phyloP scores from a whole-genome alignment of 495 filamentous ascomycete genomes.

The Cercophora scortea region DNA sequence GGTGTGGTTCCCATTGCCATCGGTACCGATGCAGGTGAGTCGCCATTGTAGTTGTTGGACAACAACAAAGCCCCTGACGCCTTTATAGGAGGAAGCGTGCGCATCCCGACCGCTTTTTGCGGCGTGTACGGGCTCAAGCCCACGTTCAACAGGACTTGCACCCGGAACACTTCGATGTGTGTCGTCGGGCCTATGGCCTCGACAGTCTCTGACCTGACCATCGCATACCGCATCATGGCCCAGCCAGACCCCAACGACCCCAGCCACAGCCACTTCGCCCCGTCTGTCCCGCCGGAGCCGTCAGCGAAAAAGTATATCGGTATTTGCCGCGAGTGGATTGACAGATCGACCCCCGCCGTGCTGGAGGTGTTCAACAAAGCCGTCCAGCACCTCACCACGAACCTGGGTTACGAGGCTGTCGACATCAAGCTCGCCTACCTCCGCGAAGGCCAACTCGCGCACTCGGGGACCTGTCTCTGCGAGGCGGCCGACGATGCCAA shows the following conservation, averaged over 20 bases:
- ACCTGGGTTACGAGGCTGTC: constrained; percentile 57
- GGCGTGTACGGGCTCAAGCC: constrained; percentile 87
- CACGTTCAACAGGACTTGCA: constrained; percentile 59
- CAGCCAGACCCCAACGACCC: constrained; percentile 53
- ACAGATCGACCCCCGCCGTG: constrained; percentile 57
- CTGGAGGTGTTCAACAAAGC: constrained; percentile 49
- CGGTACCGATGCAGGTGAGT: constrained; percentile 66
- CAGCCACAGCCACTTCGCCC: constrained; percentile 28
- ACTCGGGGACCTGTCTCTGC: constrained; percentile 71
- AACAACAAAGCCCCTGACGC: neutral
- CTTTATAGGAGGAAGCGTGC: constrained; percentile 58
- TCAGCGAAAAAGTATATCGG: constrained; percentile 49
- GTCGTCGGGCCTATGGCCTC: constrained; percentile 71
- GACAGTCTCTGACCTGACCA: constrained; percentile 72
- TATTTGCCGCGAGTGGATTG: constrained; percentile 69
- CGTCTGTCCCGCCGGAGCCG: constrained; percentile 35
- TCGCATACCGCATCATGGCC: constrained; percentile 70
- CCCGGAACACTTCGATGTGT: constrained; percentile 52
- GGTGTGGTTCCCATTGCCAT: constrained; percentile 77
- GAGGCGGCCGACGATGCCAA: constrained; percentile 46
- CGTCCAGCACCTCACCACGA: constrained; percentile 51
- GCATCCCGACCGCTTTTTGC: constrained; percentile 75
- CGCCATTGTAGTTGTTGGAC: neutral
- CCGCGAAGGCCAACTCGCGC: constrained; percentile 66
- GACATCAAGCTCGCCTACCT: constrained; percentile 71